phyloP scores from a whole-genome alignment of 1,284 basidiomycete species.

The Nidula niveotomentosa region DNA sequence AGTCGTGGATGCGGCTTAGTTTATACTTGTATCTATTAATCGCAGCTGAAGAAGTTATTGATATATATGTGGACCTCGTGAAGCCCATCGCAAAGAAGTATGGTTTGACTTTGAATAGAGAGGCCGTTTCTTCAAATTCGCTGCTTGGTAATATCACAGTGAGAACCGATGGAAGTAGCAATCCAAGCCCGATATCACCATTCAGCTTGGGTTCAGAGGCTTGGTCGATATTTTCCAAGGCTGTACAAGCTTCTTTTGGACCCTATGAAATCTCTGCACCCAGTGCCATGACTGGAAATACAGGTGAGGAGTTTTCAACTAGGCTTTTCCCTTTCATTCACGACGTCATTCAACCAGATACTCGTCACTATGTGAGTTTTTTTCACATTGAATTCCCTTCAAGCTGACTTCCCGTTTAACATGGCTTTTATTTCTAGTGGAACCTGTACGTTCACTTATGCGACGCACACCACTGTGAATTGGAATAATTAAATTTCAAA shows the following conservation, averaged over 20 bases:
- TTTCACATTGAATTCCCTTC: neutral
- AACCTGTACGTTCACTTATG: constrained; percentile 15
- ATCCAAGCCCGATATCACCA: constrained; percentile 21
- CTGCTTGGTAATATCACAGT: constrained; percentile 23
- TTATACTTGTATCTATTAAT: too few relatives aligned
- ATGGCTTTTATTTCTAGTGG: constrained; percentile 11
- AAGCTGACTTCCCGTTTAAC: neutral
- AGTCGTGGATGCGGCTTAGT: too few relatives aligned
- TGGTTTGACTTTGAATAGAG: constrained; percentile 16
- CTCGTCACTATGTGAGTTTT: constrained; percentile 21
- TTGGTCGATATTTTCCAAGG: constrained; percentile 19
- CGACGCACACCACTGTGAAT: neutral
- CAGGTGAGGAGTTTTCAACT: constrained; percentile 11
- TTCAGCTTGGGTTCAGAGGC: constrained; percentile 13
- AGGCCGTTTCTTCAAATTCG: constrained; percentile 10
- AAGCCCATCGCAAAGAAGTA: constrained; percentile 21
- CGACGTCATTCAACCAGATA: constrained; percentile 13
- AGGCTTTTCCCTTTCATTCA: constrained; percentile 1
- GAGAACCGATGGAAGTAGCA: constrained; percentile 10
- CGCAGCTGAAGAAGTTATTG: constrained; percentile 14
- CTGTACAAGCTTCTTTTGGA: constrained; percentile 23
- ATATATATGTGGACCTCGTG: constrained; percentile 13
- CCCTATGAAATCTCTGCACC: constrained; percentile 20
- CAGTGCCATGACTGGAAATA: constrained; percentile 27
- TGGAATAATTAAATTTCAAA: neutral